Base-by-base conservation (phyloP, 1,139 yeast species). In the Yamadazyma conglobata region DNA sequence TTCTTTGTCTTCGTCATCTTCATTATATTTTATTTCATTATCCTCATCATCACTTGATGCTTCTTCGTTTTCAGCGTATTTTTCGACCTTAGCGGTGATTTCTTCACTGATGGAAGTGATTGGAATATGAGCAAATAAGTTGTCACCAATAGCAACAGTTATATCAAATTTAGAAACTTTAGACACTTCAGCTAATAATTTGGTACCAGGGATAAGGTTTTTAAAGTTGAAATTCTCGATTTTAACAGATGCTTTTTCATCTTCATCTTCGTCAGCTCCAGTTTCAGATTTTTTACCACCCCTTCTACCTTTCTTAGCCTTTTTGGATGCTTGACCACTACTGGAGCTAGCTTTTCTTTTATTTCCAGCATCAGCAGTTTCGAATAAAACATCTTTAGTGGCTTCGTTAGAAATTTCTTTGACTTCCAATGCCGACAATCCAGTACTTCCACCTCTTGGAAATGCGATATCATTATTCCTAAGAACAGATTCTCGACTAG, bases 331-430 rank as follows among this genome's bases (percentile, higher is more conserved):
- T 25, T 54, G 51, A n/a, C 52, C 52, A 10, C 61, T 35, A 16
- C 59, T 51, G 19, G 40, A 34, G 8, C 51, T 31, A 18, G 35
- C 40, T 17, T 60, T 36, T 49, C 71, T 58, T 37, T 65, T 67
- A 14, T 48, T 31, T 14, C 39, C 39, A 10, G 59, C 31, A 11
- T 53, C 57, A 14, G 69, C 46, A 27, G 65, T 58, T 46, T 77
- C 89, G 45, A 84, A 84, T 33, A 86, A 64, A 16, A 85, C 94
- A 63, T 91, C 98, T 45, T 75, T 75, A 19, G 89, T 79, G 25
- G 93, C 98, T 56, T 91, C 95, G 51, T 87, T 88, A 23, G 95
- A 80, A 33, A 89, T 93, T 53, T 88, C 94, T 55, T 88, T 88
- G 46, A 87, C 79, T 60, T 91, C 99, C 44, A 91, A 63, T 4